These are phyloP conservation scores for Pestalotiopsis sp. DNA, from an alignment of 2,329 filamentous ascomycete genomes.

Conservation along the genomic window DNA sequence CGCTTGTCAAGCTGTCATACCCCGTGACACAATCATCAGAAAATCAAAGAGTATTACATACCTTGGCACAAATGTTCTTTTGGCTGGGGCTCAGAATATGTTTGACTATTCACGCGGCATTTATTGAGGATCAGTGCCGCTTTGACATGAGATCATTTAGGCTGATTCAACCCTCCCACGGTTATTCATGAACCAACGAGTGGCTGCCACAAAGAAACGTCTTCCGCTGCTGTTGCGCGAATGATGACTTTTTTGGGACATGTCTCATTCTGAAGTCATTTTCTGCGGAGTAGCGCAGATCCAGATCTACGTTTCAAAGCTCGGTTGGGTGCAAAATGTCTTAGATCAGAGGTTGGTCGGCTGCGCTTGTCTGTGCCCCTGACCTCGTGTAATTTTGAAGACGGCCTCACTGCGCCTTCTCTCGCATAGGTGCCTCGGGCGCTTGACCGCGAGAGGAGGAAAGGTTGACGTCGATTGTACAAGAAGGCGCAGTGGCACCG, in stretches of 20 bases:
- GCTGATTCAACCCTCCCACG: neutral
- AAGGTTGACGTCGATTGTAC: neutral
- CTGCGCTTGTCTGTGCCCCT: neutral
- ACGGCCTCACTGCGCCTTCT: slow-evolving; percentile 1
- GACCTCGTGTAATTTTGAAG: neutral
- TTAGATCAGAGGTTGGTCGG: neutral
- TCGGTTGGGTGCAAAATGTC: neutral
- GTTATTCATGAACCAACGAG: neutral
- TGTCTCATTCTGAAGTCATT: neutral
- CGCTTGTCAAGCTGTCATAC: neutral
- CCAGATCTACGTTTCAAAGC: slow-evolving; percentile 1
- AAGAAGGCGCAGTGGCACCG: neutral
- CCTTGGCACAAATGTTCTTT: neutral
- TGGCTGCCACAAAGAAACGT: neutral
- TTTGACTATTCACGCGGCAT: neutral
- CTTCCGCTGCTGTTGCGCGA: too few species aligned
- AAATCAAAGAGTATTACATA: neutral
- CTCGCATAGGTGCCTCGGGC: too few species aligned
- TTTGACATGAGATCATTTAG: neutral
- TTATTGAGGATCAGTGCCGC: neutral
- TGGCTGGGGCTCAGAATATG: neutral
- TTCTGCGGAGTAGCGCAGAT: slow-evolving; percentile 1
- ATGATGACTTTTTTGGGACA: neutral
- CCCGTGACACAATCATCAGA: neutral
- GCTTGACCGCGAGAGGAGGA: neutral